Evolutionary conservation across 805 yeast species (phyloP), one percentile per base, ranked within the genome.

Genomic region (Yarrowia hollandica): DNA sequence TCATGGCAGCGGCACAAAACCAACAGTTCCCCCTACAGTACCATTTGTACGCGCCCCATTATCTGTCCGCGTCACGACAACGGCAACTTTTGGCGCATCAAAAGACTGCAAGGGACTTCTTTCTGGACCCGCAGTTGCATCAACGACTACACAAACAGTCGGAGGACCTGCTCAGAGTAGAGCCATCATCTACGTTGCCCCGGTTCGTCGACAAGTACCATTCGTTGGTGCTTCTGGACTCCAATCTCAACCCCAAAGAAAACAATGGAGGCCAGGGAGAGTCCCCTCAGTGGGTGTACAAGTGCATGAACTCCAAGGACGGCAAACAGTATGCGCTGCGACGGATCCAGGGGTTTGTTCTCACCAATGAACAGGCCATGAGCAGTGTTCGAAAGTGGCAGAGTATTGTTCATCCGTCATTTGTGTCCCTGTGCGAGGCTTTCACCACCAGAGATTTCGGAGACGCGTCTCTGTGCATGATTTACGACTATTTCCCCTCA

Each of bases 371-470:
- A 62, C 71, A 75, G 52, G 81, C 86, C 23, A 80, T 91, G 64
- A 75, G 77, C 34, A 72, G 79, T 5, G 80, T 88, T 59, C 83
- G 84, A 65, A 77, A 72, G 62, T 92, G 97, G 97, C 80, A 75
- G 60, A 74, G 75, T 12, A 65, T 74, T 41, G 72, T 74, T 7
- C 73, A 75, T 63, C 79, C 89, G 2, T 38, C 62, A 22, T 74
- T 89, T 19, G 88, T 87, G 1, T 77, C 79, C 37, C 73, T 90
- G 5, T 79, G 81, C 39, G 97, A 91, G 68, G 90, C 94, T 6
- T 92, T 94, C 70, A 85, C 96, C 0, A 83, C 92, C 5, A 81
- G 90, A 60, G 86, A 90, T 5, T 94, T 94, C 74, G 92, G 89
- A 41, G 94, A 88, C 65, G 77, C 79, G 48, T 84, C 94, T 0